These are phyloP conservation scores for Talaromyces sp. DNA, from an alignment of 2,329 filamentous ascomycete species.

Conservation along the genomic window DNA sequence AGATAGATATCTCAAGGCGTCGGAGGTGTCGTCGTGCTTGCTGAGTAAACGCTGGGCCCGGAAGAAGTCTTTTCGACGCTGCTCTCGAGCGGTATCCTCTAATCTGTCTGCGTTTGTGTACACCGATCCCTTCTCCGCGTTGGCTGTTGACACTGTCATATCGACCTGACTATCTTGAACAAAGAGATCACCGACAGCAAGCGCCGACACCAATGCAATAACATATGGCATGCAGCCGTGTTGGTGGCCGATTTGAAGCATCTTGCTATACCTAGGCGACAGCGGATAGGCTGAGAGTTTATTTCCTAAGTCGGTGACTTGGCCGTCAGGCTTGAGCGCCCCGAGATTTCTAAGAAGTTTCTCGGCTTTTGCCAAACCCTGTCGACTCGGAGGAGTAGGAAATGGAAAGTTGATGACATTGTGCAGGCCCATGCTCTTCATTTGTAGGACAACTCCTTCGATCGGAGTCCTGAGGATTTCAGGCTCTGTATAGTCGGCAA, in stretches of 20 bases:
- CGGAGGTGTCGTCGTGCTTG: constrained; percentile 73
- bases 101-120: constrained; percentile 62
- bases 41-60: constrained; percentile 73
- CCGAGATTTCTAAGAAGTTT: constrained; percentile 80
- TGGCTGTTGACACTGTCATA: constrained; percentile 48
- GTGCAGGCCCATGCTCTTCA: constrained; percentile 91
- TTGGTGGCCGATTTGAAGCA: constrained; percentile 80
- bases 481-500: constrained; percentile 77
- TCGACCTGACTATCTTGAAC: constrained; percentile 74
- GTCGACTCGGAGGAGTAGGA: constrained; percentile 77
- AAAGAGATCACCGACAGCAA: constrained; percentile 86
- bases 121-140: constrained; percentile 35
- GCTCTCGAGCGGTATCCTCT: constrained; percentile 65
- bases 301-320: constrained; percentile 72
- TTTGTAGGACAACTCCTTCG: constrained; percentile 84
- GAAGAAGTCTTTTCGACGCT: constrained; percentile 60
- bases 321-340: constrained; percentile 65
- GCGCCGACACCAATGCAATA: constrained; percentile 78
- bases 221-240: constrained; percentile 80
- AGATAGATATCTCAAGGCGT: constrained; percentile 85
- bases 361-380: constrained; percentile 76
- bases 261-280: constrained; percentile 84
- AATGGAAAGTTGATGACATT: constrained; percentile 93
- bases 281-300: constrained; percentile 86
- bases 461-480: constrained; percentile 89